phyloP scores from a whole-genome alignment of 352 stramenopile species.

The Phytopythium mirpurense region DNA sequence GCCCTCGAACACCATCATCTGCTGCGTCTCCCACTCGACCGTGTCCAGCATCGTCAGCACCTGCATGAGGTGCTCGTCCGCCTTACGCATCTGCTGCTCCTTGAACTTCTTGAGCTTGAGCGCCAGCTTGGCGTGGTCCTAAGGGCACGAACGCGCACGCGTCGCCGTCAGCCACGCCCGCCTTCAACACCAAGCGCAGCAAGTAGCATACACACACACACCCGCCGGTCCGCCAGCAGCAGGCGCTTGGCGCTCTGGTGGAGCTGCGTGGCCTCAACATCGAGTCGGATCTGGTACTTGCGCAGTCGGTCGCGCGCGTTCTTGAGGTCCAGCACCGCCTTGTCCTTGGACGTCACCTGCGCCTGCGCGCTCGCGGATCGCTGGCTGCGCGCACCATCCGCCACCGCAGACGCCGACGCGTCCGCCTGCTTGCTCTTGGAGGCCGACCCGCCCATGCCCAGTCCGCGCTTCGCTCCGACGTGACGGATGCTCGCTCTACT shows the following conservation, averaged over 20 bases:
- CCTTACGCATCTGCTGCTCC: slow-evolving; percentile 83
- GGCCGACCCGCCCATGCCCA: slow-evolving; percentile 37
- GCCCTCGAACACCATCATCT: slow-evolving; percentile 85
- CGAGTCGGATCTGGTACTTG: slow-evolving; percentile 79
- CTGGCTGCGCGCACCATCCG: not conserved
- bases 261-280: slow-evolving; percentile 76
- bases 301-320: slow-evolving; percentile 83
- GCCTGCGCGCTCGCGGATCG: slow-evolving; percentile 25
- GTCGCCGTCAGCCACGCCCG: not conserved
- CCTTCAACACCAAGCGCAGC: not conserved
- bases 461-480: not conserved
- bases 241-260: slow-evolving; percentile 76
- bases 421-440: slow-evolving; percentile 47
- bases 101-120: slow-evolving; percentile 90
- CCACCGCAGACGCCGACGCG: slow-evolving; percentile 8
- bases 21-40: slow-evolving; percentile 86
- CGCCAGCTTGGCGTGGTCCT: slow-evolving; percentile 83
- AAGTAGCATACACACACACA: slow-evolving; percentile 12
- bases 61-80: slow-evolving; percentile 82
- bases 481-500: too few species aligned
- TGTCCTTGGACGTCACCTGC: slow-evolving; percentile 85
- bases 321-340: slow-evolving; percentile 86
- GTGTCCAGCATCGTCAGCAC: slow-evolving; percentile 85
- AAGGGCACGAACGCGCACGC: slow-evolving; percentile 1
- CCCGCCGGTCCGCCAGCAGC: slow-evolving; percentile 58